These are phyloP conservation scores for Candida sanyaensis DNA, from an alignment of 1,139 yeast species.

Conservation along the genomic window DNA sequence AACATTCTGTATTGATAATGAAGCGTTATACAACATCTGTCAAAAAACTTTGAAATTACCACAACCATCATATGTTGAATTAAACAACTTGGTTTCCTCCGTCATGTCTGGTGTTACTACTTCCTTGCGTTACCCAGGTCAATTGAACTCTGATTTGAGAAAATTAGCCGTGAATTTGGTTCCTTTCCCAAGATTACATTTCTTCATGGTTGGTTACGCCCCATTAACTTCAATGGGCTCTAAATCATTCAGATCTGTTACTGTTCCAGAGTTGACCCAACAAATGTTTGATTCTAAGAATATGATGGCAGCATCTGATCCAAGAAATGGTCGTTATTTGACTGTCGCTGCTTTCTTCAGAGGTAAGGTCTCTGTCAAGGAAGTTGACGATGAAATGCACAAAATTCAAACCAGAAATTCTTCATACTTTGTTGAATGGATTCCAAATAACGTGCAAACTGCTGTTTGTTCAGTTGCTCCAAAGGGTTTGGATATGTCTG, in stretches of 20 bases:
- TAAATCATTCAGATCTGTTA: constrained; percentile 77
- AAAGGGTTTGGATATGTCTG: constrained; percentile 81
- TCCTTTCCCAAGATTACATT: constrained; percentile 93
- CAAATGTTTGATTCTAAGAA: constrained; percentile 90
- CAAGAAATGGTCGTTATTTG: constrained; percentile 85
- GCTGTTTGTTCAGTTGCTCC: constrained; percentile 93
- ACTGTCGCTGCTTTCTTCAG: constrained; percentile 95
- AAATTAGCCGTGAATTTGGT: constrained; percentile 91
- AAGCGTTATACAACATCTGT: constrained; percentile 87
- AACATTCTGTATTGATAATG: constrained; percentile 93
- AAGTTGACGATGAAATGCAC: constrained; percentile 91
- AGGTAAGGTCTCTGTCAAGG: constrained; percentile 89
- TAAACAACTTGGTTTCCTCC: constrained; percentile 79
- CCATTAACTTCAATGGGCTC: constrained; percentile 83
- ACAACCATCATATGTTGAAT: constrained; percentile 76
- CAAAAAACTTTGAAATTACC: constrained; percentile 79
- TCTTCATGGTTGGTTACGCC: constrained; percentile 93
- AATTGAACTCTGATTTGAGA: constrained; percentile 87
- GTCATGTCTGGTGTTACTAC: constrained; percentile 94
- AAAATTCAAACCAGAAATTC: constrained; percentile 82
- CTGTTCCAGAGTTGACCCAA: constrained; percentile 90
- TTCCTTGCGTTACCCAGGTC: constrained; percentile 91
- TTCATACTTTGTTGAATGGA: constrained; percentile 90
- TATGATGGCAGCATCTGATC: constrained; percentile 96
- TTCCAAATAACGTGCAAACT: constrained; percentile 94